Evolutionary conservation across 805 yeast genomes (phyloP), one percentile per base, ranked within the genome.

Genomic region (Saccharomycopsis vini): DNA sequence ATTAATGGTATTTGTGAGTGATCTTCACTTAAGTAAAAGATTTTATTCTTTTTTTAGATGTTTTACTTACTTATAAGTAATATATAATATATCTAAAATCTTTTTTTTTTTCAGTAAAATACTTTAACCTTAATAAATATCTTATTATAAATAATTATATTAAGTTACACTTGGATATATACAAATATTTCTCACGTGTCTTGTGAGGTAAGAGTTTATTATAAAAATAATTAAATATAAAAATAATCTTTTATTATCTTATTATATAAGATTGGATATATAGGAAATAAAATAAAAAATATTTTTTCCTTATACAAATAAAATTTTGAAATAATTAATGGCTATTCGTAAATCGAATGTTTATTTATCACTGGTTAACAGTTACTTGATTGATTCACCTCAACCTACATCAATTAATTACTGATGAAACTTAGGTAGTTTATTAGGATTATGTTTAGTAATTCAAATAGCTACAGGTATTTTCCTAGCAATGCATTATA

Each of bases 211-310:
- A 36, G 29, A 21, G 40, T 28, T 22, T 37, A 45, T 37, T 30
- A 23, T 19, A 16, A 15, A 10, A 15, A 15, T 34, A 34, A 7
- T 34, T 16, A 15, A 15, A 34, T 40, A 40, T 40, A 39, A 44
- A 42, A 30, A 45, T 43, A 46, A 36, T 43, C 38, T 34, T 40
- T 30, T 29, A 41, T 37, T 42, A 40, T 40, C 36, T 43, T 39
- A 23, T 28, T 32, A 21, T 34, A 39, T 30, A 44, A 48, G 42
- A 46, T 33, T 32, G 26, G 28, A 46, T 45, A 45, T 34, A 43
- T 32, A 44, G 23, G 32, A 22, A 39, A 42, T 36, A 43, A 33
- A 32, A 37, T 31, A 35, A 42, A 36, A 40, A 36, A 36, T 42
- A 32, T 36, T 30, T 40, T 5, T 20, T 21, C 6, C 9, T n/a